Evolutionary conservation across 2,329 filamentous ascomycete species (phyloP).

Genomic region (Neopestalotiopsis sp.): DNA sequence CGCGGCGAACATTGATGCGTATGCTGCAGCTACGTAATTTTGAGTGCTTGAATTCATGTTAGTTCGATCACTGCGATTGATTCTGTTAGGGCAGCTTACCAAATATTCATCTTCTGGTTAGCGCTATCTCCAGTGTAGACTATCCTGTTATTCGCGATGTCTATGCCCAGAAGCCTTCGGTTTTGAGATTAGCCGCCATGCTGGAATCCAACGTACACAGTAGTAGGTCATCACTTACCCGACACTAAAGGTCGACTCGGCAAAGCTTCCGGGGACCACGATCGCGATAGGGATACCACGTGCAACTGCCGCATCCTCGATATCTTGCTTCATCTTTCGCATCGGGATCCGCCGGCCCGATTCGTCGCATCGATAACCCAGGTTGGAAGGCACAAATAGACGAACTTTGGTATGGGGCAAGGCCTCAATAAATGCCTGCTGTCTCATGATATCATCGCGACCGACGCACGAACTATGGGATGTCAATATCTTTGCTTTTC

Average conservation of each 20-base stretch:
- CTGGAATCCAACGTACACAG: neutral
- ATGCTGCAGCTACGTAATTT: neutral
- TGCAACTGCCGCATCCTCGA: neutral
- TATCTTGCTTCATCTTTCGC: neutral
- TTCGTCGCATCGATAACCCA: neutral
- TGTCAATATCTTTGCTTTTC: neutral
- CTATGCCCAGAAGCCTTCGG: neutral
- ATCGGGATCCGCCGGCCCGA: neutral
- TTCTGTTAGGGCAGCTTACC: neutral
- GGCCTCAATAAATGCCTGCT: neutral
- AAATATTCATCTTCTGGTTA: neutral
- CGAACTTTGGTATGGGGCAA: neutral
- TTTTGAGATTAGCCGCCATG: neutral
- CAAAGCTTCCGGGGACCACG: neutral
- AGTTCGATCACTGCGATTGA: neutral
- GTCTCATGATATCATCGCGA: neutral
- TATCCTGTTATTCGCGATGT: neutral
- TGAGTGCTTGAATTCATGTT: neutral
- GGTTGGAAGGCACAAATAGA: neutral
- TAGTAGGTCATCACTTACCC: neutral
- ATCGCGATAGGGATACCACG: neutral
- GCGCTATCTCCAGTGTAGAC: neutral
- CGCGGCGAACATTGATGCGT: conserved; percentile 1
- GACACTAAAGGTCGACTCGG: neutral
- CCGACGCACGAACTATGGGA: neutral